Evolutionary conservation across 345 rosid genomes (phyloP), one percentile per base, ranked within the genome.

Genomic region (Cardamine chenopodiifolia): DNA sequence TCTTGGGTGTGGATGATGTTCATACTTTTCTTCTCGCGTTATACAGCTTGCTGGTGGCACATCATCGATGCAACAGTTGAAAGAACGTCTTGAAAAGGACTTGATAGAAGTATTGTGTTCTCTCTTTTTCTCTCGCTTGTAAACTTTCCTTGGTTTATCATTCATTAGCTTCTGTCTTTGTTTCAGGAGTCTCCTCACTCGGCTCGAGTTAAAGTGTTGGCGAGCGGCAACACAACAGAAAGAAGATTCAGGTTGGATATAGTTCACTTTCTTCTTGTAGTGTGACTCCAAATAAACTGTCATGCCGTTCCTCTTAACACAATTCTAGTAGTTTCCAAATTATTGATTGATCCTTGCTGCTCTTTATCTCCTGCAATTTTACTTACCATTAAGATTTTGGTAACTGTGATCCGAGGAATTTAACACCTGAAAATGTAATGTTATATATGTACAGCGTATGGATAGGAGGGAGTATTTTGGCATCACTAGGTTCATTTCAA

Each of bases 381-480:
- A 17, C 11, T 17, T 45, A 7, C 11, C 8, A 7, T 1, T n/a
- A 45, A n/a, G 22, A 7, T 45, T 17, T 45, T 42, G 1, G 2
- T n/a, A 45, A 45, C 50, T 45, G 50, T 45, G 50, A 45, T 45
- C 22, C 0, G 11, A 45, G 11, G 8, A 45, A 45, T 45, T 45
- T 17, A 17, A 3, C 50, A 3, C 4, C 20, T 1, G 22, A 45
- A 45, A 45, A 45, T 45, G 50, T 45, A 9, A 45, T 45, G 63
- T 65, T 78, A 22, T 31, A 7, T 60, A 72, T 60, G 54, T 69
- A 81, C 95, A 95, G 99, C 78, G 99, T 92, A 23, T 90, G 99
- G 99, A 96, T 96, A 47, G 98, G 99, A 74, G 98, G 97, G 53
- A 92, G 98, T 73, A 96, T 96, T 86, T 72, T 96, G 86, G 99